Evolutionary conservation across 495 filamentous ascomycete species (phyloP), one percentile per base, ranked within the genome.

Genomic region (Aspergillus heteromorphus): DNA sequence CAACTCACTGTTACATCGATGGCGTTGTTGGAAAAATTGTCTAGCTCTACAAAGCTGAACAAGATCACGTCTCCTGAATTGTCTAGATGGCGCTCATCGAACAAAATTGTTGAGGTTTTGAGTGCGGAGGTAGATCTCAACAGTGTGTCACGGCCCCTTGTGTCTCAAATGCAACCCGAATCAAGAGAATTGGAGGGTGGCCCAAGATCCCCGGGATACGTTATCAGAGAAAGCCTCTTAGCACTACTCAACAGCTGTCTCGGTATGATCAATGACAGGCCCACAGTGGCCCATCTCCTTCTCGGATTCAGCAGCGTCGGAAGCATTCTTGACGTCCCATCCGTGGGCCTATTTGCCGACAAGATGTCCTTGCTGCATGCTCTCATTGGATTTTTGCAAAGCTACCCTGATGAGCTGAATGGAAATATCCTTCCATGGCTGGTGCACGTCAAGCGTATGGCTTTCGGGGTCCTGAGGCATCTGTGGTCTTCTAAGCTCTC

Each of bases 401-500:
- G 76, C 23, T 80, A 85, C 31, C 85, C 86, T 1, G 75, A 83
- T 14, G 74, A 71, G 4, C 66, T 85, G 49, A 84, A 83, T n/a
- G 79, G 77, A n/a, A 72, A 50, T 27, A 73, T 89, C 63, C 62
- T 82, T 9, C 79, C 82, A n/a, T 95, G 88, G 86, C 78, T 87
- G 36, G 70, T 89, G 18, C 75, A 74, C 40, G 65, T 96, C 23
- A 93, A 88, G 58, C 80, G 85, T 34, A 83, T 86, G 55, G 85
- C 86, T 42, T 78, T 91, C 59, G 86, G 89, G 50, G 78, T 97
- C 9, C 68, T 99, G 27, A 82, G 83, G 57, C 76, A 87, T 47
- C 74, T 99, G 9, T 96, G 91, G 89, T 83, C 75, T 40, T 90
- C 92, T 23, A 85, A 88, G 23, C 71, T 96, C n/a, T 92, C 95